A percentile compares a stretch with the other conserved stretches of the same genome.
phyloP scores from a whole-genome alignment of 164 flowering plant genomes.

The Umbellularia californica region DNA sequence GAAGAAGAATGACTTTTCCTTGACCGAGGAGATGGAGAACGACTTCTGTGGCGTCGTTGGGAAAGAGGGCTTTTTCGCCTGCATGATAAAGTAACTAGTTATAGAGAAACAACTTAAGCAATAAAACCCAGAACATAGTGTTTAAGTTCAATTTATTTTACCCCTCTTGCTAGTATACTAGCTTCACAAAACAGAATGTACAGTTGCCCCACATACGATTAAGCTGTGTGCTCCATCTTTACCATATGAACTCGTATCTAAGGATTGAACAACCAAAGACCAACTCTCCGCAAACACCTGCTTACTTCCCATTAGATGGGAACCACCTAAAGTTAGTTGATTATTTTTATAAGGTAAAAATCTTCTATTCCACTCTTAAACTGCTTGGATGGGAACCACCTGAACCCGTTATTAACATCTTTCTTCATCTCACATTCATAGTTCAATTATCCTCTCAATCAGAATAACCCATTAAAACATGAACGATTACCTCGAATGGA shows the following conservation, averaged over 20 bases:
- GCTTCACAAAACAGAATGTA: slow-evolving; percentile 27
- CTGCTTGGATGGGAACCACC: background rate
- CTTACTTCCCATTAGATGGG: slow-evolving; percentile 54
- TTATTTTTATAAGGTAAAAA: slow-evolving; percentile 19
- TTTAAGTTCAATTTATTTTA: too few relatives aligned
- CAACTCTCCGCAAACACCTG: slow-evolving; percentile 70
- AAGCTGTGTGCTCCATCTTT: slow-evolving; percentile 76
- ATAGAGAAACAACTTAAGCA: background rate
- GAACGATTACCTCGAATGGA: too few relatives aligned
- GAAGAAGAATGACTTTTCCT: slow-evolving; percentile 2
- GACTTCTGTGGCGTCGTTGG: slow-evolving; percentile 63
- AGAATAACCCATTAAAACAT: too few relatives aligned
- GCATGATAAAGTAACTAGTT: slow-evolving; percentile 14
- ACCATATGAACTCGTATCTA: slow-evolving; percentile 59
- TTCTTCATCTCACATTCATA: too few relatives aligned
- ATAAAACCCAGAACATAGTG: background rate
- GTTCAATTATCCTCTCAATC: too few relatives aligned
- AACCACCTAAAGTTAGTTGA: slow-evolving; percentile 32
- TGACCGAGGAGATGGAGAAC: slow-evolving; percentile 36
- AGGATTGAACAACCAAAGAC: slow-evolving; percentile 61
- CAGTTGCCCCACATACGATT: slow-evolving; percentile 72
- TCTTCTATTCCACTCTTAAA: slow-evolving; percentile 19
- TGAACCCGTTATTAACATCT: too few relatives aligned
- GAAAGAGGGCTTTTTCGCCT: slow-evolving; percentile 66
- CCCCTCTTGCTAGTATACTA: background rate